Conservation (phyloP, 2,329 filamentous ascomycete genomes). For the Triangularia verruculosa region DNA sequence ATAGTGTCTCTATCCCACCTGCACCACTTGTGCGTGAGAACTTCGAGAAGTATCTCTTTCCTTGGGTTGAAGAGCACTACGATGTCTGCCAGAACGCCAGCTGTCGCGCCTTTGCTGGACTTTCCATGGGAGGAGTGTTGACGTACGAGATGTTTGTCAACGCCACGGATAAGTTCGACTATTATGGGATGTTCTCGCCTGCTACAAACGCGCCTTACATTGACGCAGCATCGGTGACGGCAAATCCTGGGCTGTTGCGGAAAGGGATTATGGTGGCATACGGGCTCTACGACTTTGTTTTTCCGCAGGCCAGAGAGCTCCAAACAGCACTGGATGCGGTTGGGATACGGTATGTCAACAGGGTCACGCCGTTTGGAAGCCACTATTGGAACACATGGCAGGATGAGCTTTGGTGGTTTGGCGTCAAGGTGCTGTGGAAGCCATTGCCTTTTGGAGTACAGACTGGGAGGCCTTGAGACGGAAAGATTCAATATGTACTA, state of each 20-base stretch:
- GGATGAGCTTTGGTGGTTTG: constrained; percentile 32
- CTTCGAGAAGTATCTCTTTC: constrained; percentile 30
- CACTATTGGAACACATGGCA: constrained; percentile 34
- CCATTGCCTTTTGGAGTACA: constrained; percentile 22
- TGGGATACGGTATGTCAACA: constrained; percentile 21
- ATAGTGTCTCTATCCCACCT: constrained; percentile 19
- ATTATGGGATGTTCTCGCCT: constrained; percentile 32
- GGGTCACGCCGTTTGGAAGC: constrained; percentile 29
- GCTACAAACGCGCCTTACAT: constrained; percentile 25
- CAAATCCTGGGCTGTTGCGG: constrained; percentile 15
- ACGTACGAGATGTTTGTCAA: constrained; percentile 34
- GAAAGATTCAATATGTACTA: not conserved
- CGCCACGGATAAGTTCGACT: constrained; percentile 31
- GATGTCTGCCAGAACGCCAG: constrained; percentile 27
- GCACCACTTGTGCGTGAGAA: constrained; percentile 27
- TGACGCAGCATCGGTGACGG: constrained; percentile 17
- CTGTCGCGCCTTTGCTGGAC: constrained; percentile 31
- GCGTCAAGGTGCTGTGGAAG: constrained; percentile 30
- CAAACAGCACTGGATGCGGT: constrained; percentile 26
- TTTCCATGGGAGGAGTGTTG: constrained; percentile 30
- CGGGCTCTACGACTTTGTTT: constrained; percentile 31
- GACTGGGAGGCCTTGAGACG: constrained; percentile 3
- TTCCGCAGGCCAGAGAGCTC: constrained; percentile 25
- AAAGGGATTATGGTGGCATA: constrained; percentile 31
- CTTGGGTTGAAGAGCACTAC: constrained; percentile 28